Evolutionary conservation across 83 land plant species (phyloP).

Genomic region (Larix sibirica): DNA sequence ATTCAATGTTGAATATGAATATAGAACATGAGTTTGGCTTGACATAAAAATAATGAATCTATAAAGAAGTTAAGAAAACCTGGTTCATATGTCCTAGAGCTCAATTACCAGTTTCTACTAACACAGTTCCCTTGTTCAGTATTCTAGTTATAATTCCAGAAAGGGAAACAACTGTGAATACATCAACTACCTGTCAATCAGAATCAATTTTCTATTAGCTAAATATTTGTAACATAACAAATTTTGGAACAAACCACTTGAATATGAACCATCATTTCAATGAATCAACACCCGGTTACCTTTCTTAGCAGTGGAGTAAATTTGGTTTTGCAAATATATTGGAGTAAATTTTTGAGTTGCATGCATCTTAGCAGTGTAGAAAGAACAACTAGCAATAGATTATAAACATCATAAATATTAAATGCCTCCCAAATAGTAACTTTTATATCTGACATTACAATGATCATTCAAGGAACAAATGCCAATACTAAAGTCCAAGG

Average conservation of each 20-base stretch:
- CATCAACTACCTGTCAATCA: slow-evolving; percentile 85
- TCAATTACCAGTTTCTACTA: slow-evolving; percentile 96
- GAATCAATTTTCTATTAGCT: not conserved
- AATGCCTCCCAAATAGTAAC: no score
- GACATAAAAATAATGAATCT: not conserved
- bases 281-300: not conserved
- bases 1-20: not conserved
- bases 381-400: not conserved
- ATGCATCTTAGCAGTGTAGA: not conserved
- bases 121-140: slow-evolving; percentile 75
- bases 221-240: not conserved
- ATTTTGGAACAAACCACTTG: not conserved
- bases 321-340: not conserved
- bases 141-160: slow-evolving; percentile 90
- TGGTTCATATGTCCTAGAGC: slow-evolving; percentile 90
- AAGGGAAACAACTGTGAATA: slow-evolving; percentile 93
- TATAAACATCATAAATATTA: no score
- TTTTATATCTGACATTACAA: no score
- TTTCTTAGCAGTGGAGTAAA: not conserved
- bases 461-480: no score
- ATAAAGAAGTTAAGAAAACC: slow-evolving; percentile 37
- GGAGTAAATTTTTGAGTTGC: not conserved
- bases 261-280: not conserved
- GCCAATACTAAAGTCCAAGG: no score
- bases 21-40: not conserved